Percentiles rank a stretch among this genome's conserved stretches.
Conservation (phyloP, 2,329 filamentous ascomycete genomes). For the Plectosphaerella sp. region DNA sequence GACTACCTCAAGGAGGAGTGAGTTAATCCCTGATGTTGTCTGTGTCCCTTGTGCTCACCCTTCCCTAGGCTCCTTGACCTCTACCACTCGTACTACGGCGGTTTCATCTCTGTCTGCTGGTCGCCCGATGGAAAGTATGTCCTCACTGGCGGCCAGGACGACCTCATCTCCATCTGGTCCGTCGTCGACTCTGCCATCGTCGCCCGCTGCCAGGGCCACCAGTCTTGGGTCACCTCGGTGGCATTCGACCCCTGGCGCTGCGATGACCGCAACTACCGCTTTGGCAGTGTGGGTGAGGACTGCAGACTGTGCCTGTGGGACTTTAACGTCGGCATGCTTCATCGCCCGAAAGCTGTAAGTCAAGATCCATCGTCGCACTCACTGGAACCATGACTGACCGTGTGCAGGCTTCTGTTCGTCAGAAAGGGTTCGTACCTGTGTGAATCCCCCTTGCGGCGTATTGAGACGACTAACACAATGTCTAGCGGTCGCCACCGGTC, state of each 20-base stretch:
- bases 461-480: slow-evolving; percentile 59
- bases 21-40: slow-evolving; percentile 20
- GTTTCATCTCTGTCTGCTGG: slow-evolving; percentile 91
- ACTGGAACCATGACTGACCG: neutral
- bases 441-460: slow-evolving; percentile 40
- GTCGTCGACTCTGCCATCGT: slow-evolving; percentile 78
- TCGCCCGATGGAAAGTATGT: slow-evolving; percentile 96
- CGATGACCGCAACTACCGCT: slow-evolving; percentile 90
- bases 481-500: slow-evolving; percentile 58
- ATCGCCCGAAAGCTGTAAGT: slow-evolving; percentile 79
- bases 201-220: slow-evolving; percentile 89
- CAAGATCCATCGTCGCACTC: neutral
- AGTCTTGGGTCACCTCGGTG: slow-evolving; percentile 91
- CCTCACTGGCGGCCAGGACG: slow-evolving; percentile 91
- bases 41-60: slow-evolving; percentile 2
- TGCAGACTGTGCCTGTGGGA: slow-evolving; percentile 91
- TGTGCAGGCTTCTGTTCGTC: slow-evolving; percentile 46
- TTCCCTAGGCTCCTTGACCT: slow-evolving; percentile 69
- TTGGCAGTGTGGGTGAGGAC: slow-evolving; percentile 94
- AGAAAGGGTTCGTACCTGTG: slow-evolving; percentile 51
- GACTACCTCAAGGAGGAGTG: slow-evolving; percentile 90
- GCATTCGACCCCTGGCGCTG: slow-evolving; percentile 97
- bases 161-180: slow-evolving; percentile 94
- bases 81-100: slow-evolving; percentile 90
- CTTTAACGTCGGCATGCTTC: slow-evolving; percentile 94